Conservation (phyloP, 2,329 filamentous ascomycete genomes). For the Cercospora sojina region DNA sequence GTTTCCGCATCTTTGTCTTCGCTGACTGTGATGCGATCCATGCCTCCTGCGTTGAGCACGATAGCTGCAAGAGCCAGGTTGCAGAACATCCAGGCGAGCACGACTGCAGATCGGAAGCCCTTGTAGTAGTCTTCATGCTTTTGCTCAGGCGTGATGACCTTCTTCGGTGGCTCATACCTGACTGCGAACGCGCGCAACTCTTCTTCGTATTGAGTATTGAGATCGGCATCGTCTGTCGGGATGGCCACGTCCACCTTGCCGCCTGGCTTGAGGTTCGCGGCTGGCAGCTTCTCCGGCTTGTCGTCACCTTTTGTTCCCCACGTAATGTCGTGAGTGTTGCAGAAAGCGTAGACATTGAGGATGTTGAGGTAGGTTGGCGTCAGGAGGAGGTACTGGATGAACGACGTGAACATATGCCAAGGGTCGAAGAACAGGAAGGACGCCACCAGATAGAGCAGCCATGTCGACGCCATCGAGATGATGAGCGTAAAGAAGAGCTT, state of each 20-base stretch:
- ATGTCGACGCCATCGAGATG: conserved; percentile 87
- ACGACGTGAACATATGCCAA: conserved; percentile 97
- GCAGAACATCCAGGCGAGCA: conserved; percentile 93
- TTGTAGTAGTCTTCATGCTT: conserved; percentile 98
- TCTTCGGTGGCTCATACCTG: conserved; percentile 74
- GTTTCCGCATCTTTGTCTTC: conserved; percentile 42
- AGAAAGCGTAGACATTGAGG: conserved; percentile 98
- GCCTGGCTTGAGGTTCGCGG: conserved; percentile 84
- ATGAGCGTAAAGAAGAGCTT: conserved; percentile 90
- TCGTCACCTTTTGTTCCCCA: conserved; percentile 99
- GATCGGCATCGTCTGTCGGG: conserved; percentile 85
- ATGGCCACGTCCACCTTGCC: conserved; percentile 90
- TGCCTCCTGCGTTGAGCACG: conserved; percentile 62
- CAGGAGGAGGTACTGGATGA: conserved; percentile 90
- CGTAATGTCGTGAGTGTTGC: conserved; percentile 95
- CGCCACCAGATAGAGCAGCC: conserved; percentile 86
- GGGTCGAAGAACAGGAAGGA: conserved; percentile 95
- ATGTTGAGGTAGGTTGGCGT: conserved; percentile 98
- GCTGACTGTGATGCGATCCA: conserved; percentile 33
- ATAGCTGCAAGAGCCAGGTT: conserved; percentile 87
- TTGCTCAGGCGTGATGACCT: conserved; percentile 61
- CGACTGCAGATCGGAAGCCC: conserved; percentile 87
- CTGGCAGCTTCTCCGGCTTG: conserved; percentile 86
- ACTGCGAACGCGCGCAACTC: conserved; percentile 72
- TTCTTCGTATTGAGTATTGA: conserved; percentile 91